Conservation (phyloP, 1,284 basidiomycete species). For the Cronartium quercuum region DNA sequence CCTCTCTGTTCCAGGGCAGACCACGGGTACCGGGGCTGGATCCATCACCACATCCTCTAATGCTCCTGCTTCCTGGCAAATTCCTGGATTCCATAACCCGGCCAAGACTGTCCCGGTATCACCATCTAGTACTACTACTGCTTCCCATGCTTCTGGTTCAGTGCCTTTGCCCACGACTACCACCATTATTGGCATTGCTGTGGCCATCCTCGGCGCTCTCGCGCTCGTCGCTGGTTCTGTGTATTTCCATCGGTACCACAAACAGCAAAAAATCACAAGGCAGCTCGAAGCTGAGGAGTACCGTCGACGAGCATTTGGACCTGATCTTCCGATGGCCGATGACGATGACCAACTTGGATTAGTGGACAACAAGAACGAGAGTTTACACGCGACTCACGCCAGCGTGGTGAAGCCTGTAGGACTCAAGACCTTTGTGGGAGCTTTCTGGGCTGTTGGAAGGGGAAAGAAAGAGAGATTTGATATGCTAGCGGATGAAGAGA, state of each 20-base stretch:
- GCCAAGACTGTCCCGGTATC: constrained; percentile 2
- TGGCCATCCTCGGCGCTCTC: neutral
- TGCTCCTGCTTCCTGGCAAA: neutral
- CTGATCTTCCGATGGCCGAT: constrained; percentile 3
- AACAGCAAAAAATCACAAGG: constrained; percentile 2
- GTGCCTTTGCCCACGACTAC: neutral
- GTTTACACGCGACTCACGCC: constrained; percentile 12
- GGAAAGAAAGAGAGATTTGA: constrained; percentile 28
- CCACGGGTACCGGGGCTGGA: neutral
- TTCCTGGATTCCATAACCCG: constrained; percentile 9
- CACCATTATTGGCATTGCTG: constrained; percentile 6
- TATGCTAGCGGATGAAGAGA: constrained; percentile 37
- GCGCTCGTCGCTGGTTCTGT: constrained; percentile 9
- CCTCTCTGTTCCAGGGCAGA: neutral
- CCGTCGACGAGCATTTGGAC: constrained; percentile 15
- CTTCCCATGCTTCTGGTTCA: neutral
- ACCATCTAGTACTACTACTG: neutral
- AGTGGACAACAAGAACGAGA: constrained; percentile 3
- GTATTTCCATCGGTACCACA: constrained; percentile 17
- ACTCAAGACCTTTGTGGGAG: constrained; percentile 20
- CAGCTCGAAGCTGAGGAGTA: constrained; percentile 15
- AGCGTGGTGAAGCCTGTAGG: neutral
- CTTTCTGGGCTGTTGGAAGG: constrained; percentile 2
- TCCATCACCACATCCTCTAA: neutral
- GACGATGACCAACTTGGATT: neutral